Evolutionary conservation across 441 rosid genomes (phyloP).

Genomic region (Arabidopsis hybrid): DNA sequence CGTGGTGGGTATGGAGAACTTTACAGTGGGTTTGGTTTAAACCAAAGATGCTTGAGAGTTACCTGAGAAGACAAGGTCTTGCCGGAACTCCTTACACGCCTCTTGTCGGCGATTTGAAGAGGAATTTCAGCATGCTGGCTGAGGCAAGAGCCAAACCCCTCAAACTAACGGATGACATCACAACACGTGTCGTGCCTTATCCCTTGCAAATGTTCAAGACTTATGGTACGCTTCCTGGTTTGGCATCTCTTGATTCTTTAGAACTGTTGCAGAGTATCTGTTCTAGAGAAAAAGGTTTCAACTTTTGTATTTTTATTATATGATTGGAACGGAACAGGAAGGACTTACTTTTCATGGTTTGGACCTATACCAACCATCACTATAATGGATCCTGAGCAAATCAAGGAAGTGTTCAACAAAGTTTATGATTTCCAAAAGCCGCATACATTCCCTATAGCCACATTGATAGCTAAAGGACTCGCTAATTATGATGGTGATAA

Average conservation of each 20-base stretch:
- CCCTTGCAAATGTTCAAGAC: slow-evolving; percentile 30
- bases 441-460: slow-evolving; percentile 26
- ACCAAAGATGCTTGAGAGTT: slow-evolving; percentile 45
- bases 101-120: slow-evolving; percentile 40
- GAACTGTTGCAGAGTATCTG: slow-evolving; percentile 1
- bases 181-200: slow-evolving; percentile 22
- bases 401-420: slow-evolving; percentile 46
- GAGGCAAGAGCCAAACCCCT: slow-evolving; percentile 41
- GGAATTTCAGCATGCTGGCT: slow-evolving; percentile 11
- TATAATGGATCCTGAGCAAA: slow-evolving; percentile 45
- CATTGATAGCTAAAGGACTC: slow-evolving; percentile 23
- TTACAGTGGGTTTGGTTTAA: slow-evolving; percentile 41
- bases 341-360: slow-evolving; percentile 45
- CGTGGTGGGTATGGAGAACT: slow-evolving; percentile 42
- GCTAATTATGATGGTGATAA: slow-evolving; percentile 36
- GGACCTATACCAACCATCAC: slow-evolving; percentile 47
- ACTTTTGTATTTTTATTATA: neutral
- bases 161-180: slow-evolving; percentile 34
- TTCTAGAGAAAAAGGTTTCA: neutral
- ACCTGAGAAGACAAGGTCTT: slow-evolving; percentile 34
- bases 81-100: slow-evolving; percentile 37
- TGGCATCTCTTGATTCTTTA: neutral
- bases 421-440: slow-evolving; percentile 37
- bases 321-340: slow-evolving; percentile 44
- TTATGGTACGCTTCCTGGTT: slow-evolving; percentile 35